phyloP scores from a whole-genome alignment of 306 rosid genomes.

The Citrullus colocynthis region DNA sequence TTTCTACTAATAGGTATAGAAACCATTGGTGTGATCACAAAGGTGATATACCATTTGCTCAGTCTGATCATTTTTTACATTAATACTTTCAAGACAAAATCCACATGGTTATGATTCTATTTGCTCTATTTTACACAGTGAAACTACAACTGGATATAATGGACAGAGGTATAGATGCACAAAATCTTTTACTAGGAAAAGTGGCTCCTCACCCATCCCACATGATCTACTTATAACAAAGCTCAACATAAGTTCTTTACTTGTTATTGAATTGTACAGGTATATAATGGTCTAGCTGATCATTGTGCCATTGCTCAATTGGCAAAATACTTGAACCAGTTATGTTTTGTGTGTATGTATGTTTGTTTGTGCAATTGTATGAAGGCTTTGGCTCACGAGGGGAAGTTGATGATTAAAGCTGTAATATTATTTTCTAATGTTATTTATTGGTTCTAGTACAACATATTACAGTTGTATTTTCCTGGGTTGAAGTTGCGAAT shows the following conservation, averaged over 20 bases:
- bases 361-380: neutral
- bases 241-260: neutral
- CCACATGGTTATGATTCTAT: constrained; percentile 6
- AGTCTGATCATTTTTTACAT: neutral
- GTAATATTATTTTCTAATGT: neutral
- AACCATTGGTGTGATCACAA: constrained; percentile 93
- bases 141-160: constrained; percentile 69
- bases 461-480: constrained; percentile 74
- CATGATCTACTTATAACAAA: constrained; percentile 27
- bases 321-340: constrained; percentile 95
- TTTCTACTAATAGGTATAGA: constrained; percentile 50
- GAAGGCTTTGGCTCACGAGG: neutral
- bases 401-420: neutral
- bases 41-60: constrained; percentile 31
- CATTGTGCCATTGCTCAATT: constrained; percentile 91
- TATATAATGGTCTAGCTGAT: constrained; percentile 78
- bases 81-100: neutral
- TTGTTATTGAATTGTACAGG: constrained; percentile 26
- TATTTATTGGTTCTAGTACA: constrained; percentile 68
- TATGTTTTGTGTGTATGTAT: constrained; percentile 9
- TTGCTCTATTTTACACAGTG: neutral
- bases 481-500: constrained; percentile 88
- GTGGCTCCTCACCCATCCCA: constrained; percentile 88
- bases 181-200: constrained; percentile 88
- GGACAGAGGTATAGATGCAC: constrained; percentile 99